Percentiles rank a stretch among this genome's conserved stretches.
These are phyloP conservation scores for Cornus kousa DNA, from an alignment of 148 eudicot species.

Conservation along the genomic window DNA sequence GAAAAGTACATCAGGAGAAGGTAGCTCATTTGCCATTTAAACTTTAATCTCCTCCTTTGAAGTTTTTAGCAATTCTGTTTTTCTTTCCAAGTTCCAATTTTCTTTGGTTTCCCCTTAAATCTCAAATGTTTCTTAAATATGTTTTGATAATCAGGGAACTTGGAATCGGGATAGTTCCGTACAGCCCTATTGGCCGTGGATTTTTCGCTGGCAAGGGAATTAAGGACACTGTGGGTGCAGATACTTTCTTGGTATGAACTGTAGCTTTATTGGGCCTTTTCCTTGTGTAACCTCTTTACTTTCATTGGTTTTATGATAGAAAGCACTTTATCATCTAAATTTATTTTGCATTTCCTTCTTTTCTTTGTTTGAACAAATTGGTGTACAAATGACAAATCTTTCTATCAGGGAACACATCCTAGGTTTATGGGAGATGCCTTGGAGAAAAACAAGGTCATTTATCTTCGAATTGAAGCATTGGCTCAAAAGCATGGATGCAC, in stretches of 20 bases:
- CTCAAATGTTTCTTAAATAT: not conserved
- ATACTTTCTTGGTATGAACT: constrained; percentile 40
- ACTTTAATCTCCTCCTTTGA: not conserved
- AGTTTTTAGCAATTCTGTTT: not conserved
- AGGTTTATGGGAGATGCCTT: constrained; percentile 57
- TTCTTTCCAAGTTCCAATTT: not conserved
- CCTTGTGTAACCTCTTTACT: not conserved
- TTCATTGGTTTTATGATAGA: not conserved
- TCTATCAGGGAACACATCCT: constrained; percentile 44
- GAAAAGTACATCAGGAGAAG: not conserved
- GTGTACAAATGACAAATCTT: not conserved
- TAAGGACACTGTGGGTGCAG: constrained; percentile 46
- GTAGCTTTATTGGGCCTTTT: not conserved
- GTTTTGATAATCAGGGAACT: constrained; percentile 51
- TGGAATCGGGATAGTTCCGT: constrained; percentile 79
- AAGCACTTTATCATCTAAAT: not conserved
- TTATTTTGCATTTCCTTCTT: not conserved
- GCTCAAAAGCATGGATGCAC: constrained; percentile 63
- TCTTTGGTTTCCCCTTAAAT: not conserved
- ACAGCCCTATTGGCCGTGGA: constrained; percentile 74
- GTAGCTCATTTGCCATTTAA: not conserved
- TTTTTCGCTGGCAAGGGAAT: constrained; percentile 73
- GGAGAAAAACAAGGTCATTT: constrained; percentile 65
- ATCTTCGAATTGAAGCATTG: constrained; percentile 42
- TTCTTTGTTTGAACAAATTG: not conserved